Base-by-base conservation (phyloP, 176 grass and related monocot species). In the Lolium rigidum region DNA sequence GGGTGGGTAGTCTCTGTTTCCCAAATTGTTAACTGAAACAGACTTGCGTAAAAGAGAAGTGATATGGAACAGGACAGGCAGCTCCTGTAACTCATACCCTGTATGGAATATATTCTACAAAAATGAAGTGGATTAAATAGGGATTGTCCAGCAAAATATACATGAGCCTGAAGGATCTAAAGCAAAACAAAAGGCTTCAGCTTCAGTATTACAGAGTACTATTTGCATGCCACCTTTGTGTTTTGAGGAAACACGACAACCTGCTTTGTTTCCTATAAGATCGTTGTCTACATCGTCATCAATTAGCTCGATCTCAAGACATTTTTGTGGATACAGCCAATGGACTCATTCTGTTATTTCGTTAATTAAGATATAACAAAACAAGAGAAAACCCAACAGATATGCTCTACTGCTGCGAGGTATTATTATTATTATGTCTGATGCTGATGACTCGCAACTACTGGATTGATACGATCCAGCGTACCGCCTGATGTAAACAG, bases 401-500 rank as follows among this genome's bases (percentile, higher is more conserved):
- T 72, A 68, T 81, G 22, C 83, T 67, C 50, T 28, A 52, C 52
- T 85, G 20, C 9, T 21, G 5, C 51, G 35, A 16, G 22, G 49
- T n/a, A n/a, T n/a, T n/a, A n/a, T n/a, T n/a, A n/a, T n/a, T 43
- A 20, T 59, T 46, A 35, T 72, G 74, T 46, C 54, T 31, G 71
- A 72, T 17, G 17, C 71, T 35, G 79, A 76, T 10, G 14, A 48
- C 48, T 54, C 24, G 18, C 83, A 73, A 22, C 31, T 21, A 46
- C 63, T 55, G 52, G 74, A 49, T 16, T 7, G 71, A 82, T 86
- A 90, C 62, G 12, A 71, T 41, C 26, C n/a, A 68, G 14, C 67
- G 62, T 82, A 62, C 71, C n/a, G 20, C 54, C 43, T 71, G 71
- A 90, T 78, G 28, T 74, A 62, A 66, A 63, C n/a, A 31, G 28